Conservation (phyloP, 352 stramenopile genomes). For the Pythium folliculosum region DNA sequence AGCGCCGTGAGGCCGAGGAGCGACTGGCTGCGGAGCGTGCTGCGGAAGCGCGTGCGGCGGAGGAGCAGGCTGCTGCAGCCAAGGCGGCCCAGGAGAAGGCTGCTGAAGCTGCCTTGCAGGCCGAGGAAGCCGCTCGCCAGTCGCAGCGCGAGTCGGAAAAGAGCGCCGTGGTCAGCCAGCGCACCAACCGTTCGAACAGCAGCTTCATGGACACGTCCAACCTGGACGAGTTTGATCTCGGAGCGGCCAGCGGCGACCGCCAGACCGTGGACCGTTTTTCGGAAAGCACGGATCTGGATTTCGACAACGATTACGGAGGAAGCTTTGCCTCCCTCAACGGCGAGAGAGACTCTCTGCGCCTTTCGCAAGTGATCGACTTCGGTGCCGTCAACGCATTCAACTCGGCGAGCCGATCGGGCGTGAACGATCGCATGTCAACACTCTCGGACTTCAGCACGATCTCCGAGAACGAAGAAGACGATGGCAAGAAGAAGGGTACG, state of each 20-base stretch:
- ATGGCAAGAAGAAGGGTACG: conserved; percentile 9
- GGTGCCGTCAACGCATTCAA: conserved; percentile 59
- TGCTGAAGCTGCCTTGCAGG: conserved; percentile 10
- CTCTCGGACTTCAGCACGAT: conserved; percentile 64
- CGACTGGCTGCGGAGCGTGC: conserved; percentile 36
- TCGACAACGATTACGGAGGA: conserved; percentile 50
- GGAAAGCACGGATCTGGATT: conserved; percentile 67
- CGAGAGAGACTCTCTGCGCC: conserved; percentile 65
- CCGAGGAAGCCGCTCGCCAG: conserved; percentile 25
- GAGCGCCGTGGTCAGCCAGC: conserved; percentile 9
- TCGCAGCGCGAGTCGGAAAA: conserved; percentile 27
- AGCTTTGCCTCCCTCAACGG: conserved; percentile 52
- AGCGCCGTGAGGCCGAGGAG: conserved; percentile 37
- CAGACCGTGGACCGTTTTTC: conserved; percentile 54
- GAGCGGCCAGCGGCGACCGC: conserved; percentile 37
- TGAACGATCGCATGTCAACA: conserved; percentile 39
- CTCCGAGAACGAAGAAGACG: conserved; percentile 42
- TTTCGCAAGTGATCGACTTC: conserved; percentile 81
- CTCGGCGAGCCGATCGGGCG: conserved; percentile 22
- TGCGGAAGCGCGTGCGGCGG: conserved; percentile 27
- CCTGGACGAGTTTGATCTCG: conserved; percentile 78
- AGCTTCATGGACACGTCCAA: conserved; percentile 28
- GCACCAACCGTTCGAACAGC: conserved; percentile 23
- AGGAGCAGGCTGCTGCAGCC: conserved; percentile 32
- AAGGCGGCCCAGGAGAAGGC: conserved; percentile 29